These are phyloP conservation scores for Auxenochlorella pyrenoidosa DNA, from an alignment of 139 green algal genomes.

Conservation along the genomic window DNA sequence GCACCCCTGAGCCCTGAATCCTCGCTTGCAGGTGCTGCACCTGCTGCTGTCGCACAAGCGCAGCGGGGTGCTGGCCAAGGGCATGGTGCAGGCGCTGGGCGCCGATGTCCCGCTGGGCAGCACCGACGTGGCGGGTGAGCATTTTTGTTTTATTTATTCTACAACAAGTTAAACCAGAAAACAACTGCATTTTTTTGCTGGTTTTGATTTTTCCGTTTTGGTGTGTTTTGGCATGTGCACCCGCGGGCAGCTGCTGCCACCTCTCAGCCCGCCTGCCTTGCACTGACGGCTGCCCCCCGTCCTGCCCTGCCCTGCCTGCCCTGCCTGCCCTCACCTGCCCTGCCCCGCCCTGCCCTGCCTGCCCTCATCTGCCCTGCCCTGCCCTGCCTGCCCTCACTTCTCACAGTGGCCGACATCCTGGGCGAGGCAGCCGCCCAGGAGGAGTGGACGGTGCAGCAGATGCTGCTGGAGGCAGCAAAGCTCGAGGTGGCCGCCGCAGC, in stretches of 20 bases:
- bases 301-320: neutral
- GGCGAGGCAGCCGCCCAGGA: conserved; percentile 8
- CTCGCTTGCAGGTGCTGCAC: conserved; percentile 12
- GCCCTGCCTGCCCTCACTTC: neutral
- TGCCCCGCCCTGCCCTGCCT: neutral
- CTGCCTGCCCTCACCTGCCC: neutral
- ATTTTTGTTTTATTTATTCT: too few species aligned
- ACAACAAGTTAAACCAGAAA: too few species aligned
- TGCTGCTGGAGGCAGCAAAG: conserved; percentile 20
- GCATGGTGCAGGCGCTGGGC: conserved; percentile 34
- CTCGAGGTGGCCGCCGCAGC: conserved; percentile 14
- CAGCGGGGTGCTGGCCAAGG: conserved; percentile 20
- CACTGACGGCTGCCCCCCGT: too few species aligned
- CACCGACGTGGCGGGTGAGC: conserved; percentile 26
- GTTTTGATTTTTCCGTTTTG: too few species aligned
- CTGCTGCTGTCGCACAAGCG: conserved; percentile 50
- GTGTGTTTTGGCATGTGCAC: too few species aligned
- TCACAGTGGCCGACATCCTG: conserved; percentile 19
- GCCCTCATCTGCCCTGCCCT: neutral
- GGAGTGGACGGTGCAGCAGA: conserved; percentile 31
- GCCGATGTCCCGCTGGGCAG: conserved; percentile 46
- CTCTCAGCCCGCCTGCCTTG: too few species aligned
- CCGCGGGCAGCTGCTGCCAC: too few species aligned
- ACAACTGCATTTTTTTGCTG: too few species aligned
- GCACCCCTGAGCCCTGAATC: too few species aligned